Evolutionary conservation across 805 yeast genomes (phyloP).

Genomic region (Metschnikowia kofuensis): DNA sequence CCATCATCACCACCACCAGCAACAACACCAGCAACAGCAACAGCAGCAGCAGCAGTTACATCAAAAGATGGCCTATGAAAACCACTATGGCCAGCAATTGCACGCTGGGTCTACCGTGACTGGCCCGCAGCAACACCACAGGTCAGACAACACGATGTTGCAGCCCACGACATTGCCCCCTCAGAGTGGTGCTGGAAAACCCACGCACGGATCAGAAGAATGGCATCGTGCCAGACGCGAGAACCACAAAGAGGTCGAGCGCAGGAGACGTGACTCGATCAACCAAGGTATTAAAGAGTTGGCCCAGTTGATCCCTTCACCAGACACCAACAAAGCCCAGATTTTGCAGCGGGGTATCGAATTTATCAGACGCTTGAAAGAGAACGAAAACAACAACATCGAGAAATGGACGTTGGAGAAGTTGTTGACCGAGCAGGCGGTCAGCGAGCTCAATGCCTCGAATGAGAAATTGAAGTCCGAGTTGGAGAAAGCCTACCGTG

Average conservation of each 20-base stretch:
- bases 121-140: slow-evolving; percentile 16
- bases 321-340: slow-evolving; percentile 87
- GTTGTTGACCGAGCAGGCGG: slow-evolving; percentile 86
- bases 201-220: slow-evolving; percentile 73
- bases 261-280: slow-evolving; percentile 86
- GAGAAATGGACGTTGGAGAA: slow-evolving; percentile 96
- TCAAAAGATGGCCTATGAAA: slow-evolving; percentile 19
- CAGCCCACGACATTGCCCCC: slow-evolving; percentile 38
- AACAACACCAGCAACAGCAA: slow-evolving; percentile 19
- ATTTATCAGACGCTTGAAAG: slow-evolving; percentile 84
- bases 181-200: slow-evolving; percentile 37
- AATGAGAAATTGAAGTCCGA: slow-evolving; percentile 87
- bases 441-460: slow-evolving; percentile 76
- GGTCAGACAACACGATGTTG: slow-evolving; percentile 20
- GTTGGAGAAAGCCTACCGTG: slow-evolving; percentile 88
- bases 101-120: slow-evolving; percentile 14
- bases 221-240: slow-evolving; percentile 82
- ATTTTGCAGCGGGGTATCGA: slow-evolving; percentile 86
- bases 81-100: slow-evolving; percentile 18
- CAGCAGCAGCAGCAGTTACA: slow-evolving; percentile 20
- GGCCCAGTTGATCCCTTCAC: slow-evolving; percentile 73
- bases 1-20: slow-evolving; percentile 20
- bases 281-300: slow-evolving; percentile 82
- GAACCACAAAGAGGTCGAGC: slow-evolving; percentile 93
- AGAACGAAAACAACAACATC: slow-evolving; percentile 81